A percentile compares a stretch with the other conserved stretches of the same genome.
Evolutionary conservation across 1,284 basidiomycete genomes (phyloP).

Genomic region (Sanghuangporus sanghuang): DNA sequence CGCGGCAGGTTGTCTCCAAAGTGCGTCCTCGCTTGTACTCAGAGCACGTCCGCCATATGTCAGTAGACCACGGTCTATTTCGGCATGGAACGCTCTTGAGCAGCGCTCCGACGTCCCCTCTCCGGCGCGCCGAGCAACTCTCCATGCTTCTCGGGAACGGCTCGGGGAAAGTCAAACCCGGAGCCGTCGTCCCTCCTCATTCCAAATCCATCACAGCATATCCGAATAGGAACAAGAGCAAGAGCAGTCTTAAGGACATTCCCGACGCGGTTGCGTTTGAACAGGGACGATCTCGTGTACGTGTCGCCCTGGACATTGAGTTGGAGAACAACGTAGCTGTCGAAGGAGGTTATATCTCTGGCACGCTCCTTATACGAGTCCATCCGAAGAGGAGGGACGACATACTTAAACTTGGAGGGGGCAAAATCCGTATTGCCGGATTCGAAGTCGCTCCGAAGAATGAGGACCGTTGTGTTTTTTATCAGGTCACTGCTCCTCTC

Average conservation of each 20-base stretch:
- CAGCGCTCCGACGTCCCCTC: slow-evolving; percentile 36
- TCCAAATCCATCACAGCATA: not conserved
- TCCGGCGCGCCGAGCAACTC: slow-evolving; percentile 48
- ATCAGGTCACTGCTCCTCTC: slow-evolving; percentile 69
- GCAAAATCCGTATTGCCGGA: slow-evolving; percentile 82
- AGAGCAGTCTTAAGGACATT: slow-evolving; percentile 12
- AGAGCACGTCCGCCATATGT: slow-evolving; percentile 5
- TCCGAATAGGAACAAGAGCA: slow-evolving; percentile 8
- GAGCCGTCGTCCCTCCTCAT: slow-evolving; percentile 39
- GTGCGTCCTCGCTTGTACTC: not conserved
- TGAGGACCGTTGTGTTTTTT: slow-evolving; percentile 77
- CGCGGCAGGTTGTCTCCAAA: not conserved
- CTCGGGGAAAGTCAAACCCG: slow-evolving; percentile 48
- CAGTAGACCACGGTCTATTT: slow-evolving; percentile 6
- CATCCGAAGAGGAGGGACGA: slow-evolving; percentile 33
- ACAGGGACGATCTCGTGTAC: slow-evolving; percentile 61
- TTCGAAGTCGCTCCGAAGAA: slow-evolving; percentile 73
- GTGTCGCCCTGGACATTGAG: slow-evolving; percentile 81
- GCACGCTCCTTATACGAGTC: slow-evolving; percentile 69
- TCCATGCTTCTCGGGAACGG: slow-evolving; percentile 57
- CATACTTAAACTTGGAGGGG: slow-evolving; percentile 66
- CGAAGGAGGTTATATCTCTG: slow-evolving; percentile 76
- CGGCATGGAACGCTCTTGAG: slow-evolving; percentile 51
- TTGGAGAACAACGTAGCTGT: slow-evolving; percentile 76
- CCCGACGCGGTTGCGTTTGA: slow-evolving; percentile 29